Base-by-base conservation (phyloP, 2,329 filamentous ascomycete genomes). In the Botrytis porri region DNA sequence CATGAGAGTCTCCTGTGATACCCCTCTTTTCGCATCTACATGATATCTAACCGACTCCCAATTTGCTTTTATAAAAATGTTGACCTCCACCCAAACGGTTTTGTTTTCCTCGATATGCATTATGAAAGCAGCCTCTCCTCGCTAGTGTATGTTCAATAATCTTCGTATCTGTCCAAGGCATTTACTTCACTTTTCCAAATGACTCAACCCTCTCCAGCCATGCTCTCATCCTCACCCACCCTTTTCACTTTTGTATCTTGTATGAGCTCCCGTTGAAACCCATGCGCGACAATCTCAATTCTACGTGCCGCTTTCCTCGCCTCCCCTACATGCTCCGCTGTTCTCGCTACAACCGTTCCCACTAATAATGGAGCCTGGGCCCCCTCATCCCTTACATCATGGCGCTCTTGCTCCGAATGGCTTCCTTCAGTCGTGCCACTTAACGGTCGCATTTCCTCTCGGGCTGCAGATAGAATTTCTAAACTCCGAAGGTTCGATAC, bases 251-350 rank as follows among this genome's bases (percentile, higher is more conserved):
- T 43, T 35, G 32, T 39, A 32, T 60, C n/a, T 41, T 18, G 39
- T 18, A n/a, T 79, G 86, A 87, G 89, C 74, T 86, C 84, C 39
- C 82, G 81, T 78, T 90, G 88, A 65, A 90, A 85, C 64, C 86
- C 84, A 73, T 84, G 81, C 1, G 86, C 88, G 4, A 89, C 82
- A 70, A 83, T 83, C 81, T 90, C 88, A 18, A 90, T 79, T 72
- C 84, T 82, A 0, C 83, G 84, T 0, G 86, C 86, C 1, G 87
- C 87, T 63, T 85, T 83, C 16, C 86, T 83, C 2, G 87, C 88
- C 73, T 89, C 87, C 41, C 80, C 80, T 16, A 83, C 82, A 12
- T 86, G 83, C 57, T 86, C 84, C 0, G 84, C 81, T 4, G 82
- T 82, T 8, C 83, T 82, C 1, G 87, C 87, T 6, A 89, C 84